These are phyloP conservation scores for Gardenia jasminoides DNA, from an alignment of 257 asterid genomes.

Conservation along the genomic window DNA sequence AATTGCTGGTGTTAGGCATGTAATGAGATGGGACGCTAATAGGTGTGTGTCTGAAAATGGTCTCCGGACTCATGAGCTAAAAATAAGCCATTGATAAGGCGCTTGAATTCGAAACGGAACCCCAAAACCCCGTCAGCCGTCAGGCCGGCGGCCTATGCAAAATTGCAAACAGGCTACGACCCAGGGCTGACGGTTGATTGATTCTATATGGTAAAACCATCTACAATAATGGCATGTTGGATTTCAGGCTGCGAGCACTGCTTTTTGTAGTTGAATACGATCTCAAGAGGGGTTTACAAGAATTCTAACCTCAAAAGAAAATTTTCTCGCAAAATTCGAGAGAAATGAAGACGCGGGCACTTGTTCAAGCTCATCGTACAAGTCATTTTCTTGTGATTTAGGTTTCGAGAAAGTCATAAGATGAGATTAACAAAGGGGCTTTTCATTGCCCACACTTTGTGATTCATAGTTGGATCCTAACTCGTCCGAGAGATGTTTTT, in stretches of 20 bases:
- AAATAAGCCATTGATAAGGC: too few relatives aligned
- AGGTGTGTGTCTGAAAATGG: too few relatives aligned
- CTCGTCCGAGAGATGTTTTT: conserved; percentile 29
- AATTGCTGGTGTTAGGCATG: too few relatives aligned
- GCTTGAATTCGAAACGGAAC: too few relatives aligned
- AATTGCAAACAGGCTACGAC: neutral
- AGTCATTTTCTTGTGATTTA: conserved; percentile 59
- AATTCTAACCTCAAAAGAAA: conserved; percentile 44
- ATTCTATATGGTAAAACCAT: neutral
- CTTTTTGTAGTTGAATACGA: neutral
- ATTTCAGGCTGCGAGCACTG: neutral
- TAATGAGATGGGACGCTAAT: too few relatives aligned
- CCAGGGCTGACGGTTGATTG: neutral
- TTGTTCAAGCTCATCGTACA: conserved; percentile 75
- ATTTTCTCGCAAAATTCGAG: conserved; percentile 42
- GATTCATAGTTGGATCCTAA: conserved; percentile 24
- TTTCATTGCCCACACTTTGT: conserved; percentile 14
- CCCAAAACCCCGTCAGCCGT: too few relatives aligned
- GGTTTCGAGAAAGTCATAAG: conserved; percentile 21
- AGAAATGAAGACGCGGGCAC: conserved; percentile 59
- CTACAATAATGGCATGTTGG: neutral
- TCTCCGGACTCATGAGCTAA: too few relatives aligned
- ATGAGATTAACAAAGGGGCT: conserved; percentile 24
- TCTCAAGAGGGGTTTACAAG: conserved; percentile 38
- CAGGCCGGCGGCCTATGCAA: too few relatives aligned